A percentile compares a stretch with the other conserved stretches of the same genome.
phyloP scores from a whole-genome alignment of 179 eudicot species.

The Silene vulgaris region DNA sequence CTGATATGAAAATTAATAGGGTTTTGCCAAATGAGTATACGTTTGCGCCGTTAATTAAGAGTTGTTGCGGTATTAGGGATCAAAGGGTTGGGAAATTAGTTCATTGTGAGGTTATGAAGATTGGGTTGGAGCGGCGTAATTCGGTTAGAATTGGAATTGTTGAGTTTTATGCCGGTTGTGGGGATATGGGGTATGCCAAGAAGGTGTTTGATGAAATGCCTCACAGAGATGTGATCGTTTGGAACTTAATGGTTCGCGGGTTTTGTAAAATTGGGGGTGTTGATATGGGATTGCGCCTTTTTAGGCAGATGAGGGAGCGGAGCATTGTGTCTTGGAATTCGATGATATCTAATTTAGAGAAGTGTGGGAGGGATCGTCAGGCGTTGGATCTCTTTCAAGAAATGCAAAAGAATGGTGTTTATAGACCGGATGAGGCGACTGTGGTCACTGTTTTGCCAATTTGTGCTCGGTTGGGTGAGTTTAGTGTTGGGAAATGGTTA shows the following conservation, averaged over 20 bases:
- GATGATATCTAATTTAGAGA: conserved; percentile 49
- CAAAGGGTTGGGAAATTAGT: conserved; percentile 35
- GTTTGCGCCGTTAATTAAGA: conserved; percentile 55
- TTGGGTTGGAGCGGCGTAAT: conserved; percentile 33
- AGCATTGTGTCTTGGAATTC: conserved; percentile 66
- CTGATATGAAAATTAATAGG: conserved; percentile 38
- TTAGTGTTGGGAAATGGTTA: conserved; percentile 42
- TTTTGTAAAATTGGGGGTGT: conserved; percentile 47
- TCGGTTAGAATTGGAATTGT: conserved; percentile 45
- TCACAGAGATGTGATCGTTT: conserved; percentile 46
- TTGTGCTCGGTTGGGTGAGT: conserved; percentile 58
- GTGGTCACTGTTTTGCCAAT: conserved; percentile 51
- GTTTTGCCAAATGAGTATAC: conserved; percentile 62
- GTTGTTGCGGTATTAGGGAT: conserved; percentile 41
- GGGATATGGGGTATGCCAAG: conserved; percentile 41
- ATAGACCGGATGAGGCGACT: conserved; percentile 61
- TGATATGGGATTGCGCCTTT: conserved; percentile 45
- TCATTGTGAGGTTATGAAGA: conserved; percentile 36
- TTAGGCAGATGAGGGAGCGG: conserved; percentile 53
- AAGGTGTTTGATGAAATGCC: conserved; percentile 71
- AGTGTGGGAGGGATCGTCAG: conserved; percentile 43
- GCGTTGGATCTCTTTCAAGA: conserved; percentile 47
- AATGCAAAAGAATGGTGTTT: conserved; percentile 37
- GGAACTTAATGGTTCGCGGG: conserved; percentile 76
- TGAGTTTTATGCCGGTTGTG: conserved; percentile 46